These are phyloP conservation scores for Candida tropicalis DNA, from an alignment of 1,139 yeast genomes.

Conservation along the genomic window DNA sequence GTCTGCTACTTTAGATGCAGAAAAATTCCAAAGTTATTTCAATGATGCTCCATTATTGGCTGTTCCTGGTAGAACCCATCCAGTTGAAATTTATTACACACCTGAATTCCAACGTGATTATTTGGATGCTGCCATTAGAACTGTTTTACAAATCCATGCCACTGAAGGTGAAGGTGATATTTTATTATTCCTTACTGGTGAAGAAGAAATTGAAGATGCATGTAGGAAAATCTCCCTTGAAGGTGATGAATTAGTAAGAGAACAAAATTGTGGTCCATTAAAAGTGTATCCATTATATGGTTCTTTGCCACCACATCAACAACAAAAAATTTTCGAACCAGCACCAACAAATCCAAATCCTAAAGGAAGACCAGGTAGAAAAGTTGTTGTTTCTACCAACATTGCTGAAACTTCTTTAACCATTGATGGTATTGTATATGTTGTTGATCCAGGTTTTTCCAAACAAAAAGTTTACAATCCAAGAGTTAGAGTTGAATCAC, in stretches of 20 bases:
- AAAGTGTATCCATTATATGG: conserved; percentile 93
- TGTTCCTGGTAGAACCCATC: conserved; percentile 97
- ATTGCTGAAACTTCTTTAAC: conserved; percentile 98
- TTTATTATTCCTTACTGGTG: conserved; percentile 89
- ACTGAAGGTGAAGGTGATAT: conserved; percentile 95
- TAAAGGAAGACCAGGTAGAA: conserved; percentile 87
- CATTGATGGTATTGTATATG: conserved; percentile 96
- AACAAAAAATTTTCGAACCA: conserved; percentile 88
- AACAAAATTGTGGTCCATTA: conserved; percentile 87
- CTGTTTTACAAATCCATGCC: conserved; percentile 94
- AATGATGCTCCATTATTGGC: conserved; percentile 91
- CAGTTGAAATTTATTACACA: conserved; percentile 95
- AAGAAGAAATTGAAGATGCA: conserved; percentile 98
- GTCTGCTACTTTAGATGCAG: conserved; percentile 98
- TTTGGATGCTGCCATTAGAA: conserved; percentile 90
- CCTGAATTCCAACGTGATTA: conserved; percentile 96
- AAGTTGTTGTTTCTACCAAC: conserved; percentile 91
- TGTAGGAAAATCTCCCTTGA: conserved; percentile 86
- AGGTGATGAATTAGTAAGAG: conserved; percentile 84
- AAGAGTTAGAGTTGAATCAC: conserved; percentile 90
- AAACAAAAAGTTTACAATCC: conserved; percentile 98
- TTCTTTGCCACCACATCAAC: conserved; percentile 93
- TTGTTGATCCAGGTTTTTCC: conserved; percentile 96
- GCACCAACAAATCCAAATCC: conserved; percentile 71
- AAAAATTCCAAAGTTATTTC: conserved; percentile 89